A percentile compares a stretch with the other conserved stretches of the same genome.
phyloP scores from a whole-genome alignment of 306 rosid species.

The Cicer chorassanicum region DNA sequence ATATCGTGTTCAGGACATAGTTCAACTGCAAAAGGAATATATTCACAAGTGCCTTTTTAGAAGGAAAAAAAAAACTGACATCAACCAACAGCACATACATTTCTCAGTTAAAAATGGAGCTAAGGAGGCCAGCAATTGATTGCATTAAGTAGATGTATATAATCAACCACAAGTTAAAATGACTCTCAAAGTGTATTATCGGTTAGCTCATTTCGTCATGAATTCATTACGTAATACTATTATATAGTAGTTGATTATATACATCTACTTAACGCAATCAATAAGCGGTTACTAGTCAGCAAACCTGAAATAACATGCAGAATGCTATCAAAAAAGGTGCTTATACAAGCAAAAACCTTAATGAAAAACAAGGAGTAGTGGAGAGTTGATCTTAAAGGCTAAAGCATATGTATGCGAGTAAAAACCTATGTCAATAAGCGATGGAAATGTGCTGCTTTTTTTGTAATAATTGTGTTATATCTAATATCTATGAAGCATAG shows the following conservation, averaged over 20 bases:
- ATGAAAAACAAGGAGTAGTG: conserved; percentile 3
- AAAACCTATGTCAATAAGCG: neutral
- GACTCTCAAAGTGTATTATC: neutral
- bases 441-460: conserved; percentile 3
- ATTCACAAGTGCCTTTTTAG: neutral
- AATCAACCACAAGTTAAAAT: neutral
- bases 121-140: neutral
- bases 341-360: conserved; percentile 14
- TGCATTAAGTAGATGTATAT: too few relatives aligned
- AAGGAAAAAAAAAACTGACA: neutral
- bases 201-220: conserved; percentile 22
- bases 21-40: conserved; percentile 64
- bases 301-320: conserved; percentile 31
- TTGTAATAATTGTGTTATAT: neutral
- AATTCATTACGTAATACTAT: conserved; percentile 11
- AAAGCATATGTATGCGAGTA: neutral
- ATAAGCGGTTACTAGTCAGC: conserved; percentile 12
- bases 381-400: conserved; percentile 11
- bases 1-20: conserved; percentile 75
- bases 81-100: conserved; percentile 21
- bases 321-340: conserved; percentile 5
- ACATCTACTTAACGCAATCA: neutral
- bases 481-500: neutral
- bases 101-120: neutral
- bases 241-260: neutral